Conservation (phyloP, 2,329 filamentous ascomycete species). For the Hypoxylon sp. region DNA sequence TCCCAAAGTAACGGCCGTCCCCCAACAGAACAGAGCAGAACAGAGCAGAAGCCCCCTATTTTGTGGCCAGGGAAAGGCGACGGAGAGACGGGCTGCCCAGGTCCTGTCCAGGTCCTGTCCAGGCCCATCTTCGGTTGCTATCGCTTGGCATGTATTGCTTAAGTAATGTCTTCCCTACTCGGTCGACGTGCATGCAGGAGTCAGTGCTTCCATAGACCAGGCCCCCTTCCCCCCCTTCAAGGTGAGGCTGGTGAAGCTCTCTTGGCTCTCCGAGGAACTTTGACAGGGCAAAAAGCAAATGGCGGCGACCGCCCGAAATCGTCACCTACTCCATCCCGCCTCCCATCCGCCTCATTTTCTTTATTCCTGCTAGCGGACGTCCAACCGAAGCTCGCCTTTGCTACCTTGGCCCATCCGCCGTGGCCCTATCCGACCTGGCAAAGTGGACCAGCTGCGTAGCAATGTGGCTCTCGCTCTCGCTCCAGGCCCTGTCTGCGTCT, state of each 20-base stretch:
- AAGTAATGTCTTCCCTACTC: conserved; percentile 36
- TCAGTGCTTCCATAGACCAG: conserved; percentile 27
- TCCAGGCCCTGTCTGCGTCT: conserved; percentile 21
- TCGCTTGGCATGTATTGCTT: conserved; percentile 34
- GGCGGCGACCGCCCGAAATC: conserved; percentile 26
- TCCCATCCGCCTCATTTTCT: conserved; percentile 5
- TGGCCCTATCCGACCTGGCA: conserved; percentile 29
- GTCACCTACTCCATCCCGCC: conserved; percentile 20
- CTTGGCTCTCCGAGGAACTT: conserved; percentile 12
- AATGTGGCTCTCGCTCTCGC: conserved; percentile 33
- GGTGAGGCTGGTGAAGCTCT: conserved; percentile 36
- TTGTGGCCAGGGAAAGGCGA: conserved; percentile 21
- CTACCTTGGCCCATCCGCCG: conserved; percentile 23
- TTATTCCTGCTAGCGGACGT: conserved; percentile 19
- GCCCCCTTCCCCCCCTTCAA: conserved; percentile 27
- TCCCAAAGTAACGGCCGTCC: conserved; percentile 25
- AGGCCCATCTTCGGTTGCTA: conserved; percentile 32
- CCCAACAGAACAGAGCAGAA: conserved; percentile 10
- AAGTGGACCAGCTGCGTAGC: conserved; percentile 32
- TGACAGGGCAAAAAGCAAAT: conserved; percentile 18
- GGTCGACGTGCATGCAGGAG: conserved; percentile 37
- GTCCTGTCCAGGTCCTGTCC: too few relatives aligned
- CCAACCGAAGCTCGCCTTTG: conserved; percentile 21
- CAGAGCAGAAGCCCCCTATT: not conserved
- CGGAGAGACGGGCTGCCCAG: too few relatives aligned